These are phyloP conservation scores for Trichoderma afroharzianum DNA, from an alignment of 2,329 filamentous ascomycete genomes.

Conservation along the genomic window DNA sequence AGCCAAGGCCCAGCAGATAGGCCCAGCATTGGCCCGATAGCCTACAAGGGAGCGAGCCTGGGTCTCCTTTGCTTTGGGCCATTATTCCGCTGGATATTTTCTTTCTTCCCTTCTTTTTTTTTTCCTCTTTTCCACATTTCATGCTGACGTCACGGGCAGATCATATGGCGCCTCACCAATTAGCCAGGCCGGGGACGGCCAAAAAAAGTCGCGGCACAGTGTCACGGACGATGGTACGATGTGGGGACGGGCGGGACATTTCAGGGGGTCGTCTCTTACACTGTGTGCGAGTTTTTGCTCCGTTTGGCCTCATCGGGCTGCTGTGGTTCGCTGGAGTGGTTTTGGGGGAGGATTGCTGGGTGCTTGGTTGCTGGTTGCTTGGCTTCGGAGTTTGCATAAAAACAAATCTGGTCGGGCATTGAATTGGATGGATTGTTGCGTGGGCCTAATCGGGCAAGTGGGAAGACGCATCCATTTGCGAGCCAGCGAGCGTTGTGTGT, in stretches of 20 bases:
- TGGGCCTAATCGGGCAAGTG: constrained; percentile 11
- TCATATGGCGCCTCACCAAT: constrained; percentile 18
- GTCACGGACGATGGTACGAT: constrained; percentile 4
- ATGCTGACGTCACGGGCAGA: constrained; percentile 18
- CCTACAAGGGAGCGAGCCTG: not conserved
- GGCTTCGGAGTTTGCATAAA: not conserved
- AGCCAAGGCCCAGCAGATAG: not conserved
- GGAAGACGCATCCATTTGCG: constrained; percentile 14
- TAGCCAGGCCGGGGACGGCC: not conserved
- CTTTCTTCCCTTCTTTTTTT: not conserved
- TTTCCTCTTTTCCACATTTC: not conserved
- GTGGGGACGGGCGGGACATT: constrained; percentile 7
- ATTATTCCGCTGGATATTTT: not conserved
- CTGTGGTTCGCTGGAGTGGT: not conserved
- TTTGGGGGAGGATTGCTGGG: not conserved
- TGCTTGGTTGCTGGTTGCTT: not conserved
- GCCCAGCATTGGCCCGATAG: not conserved
- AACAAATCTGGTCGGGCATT: not conserved
- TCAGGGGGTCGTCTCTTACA: constrained; percentile 15
- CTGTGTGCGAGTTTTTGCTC: constrained; percentile 7
- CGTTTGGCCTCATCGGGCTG: not conserved
- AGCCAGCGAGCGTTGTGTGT: not conserved
- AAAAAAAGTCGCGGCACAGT: constrained; percentile 16
- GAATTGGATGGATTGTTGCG: not conserved
- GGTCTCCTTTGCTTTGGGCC: not conserved